Conservation (phyloP, 805 yeast species). For the Candida anglica region DNA sequence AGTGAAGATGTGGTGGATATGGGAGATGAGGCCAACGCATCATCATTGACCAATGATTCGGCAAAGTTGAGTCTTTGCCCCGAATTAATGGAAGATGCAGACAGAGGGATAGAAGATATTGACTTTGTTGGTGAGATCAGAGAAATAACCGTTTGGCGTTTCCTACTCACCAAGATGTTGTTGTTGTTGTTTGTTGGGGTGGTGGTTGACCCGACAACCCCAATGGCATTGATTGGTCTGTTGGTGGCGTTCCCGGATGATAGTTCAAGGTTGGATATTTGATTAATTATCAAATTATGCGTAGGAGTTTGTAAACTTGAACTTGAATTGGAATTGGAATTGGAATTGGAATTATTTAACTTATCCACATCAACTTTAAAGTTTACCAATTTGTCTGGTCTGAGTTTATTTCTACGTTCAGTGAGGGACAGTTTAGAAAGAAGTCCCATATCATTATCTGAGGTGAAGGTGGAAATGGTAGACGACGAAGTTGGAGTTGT, state of each 20-base stretch:
- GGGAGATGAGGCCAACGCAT: slow-evolving; percentile 19
- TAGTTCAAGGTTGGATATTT: slow-evolving; percentile 22
- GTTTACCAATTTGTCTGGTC: slow-evolving; percentile 3
- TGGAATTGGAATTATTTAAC: background rate
- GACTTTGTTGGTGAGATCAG: slow-evolving; percentile 41
- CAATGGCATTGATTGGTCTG: background rate
- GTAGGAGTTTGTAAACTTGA: background rate
- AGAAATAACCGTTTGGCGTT: slow-evolving; percentile 39
- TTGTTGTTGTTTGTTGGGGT: slow-evolving; percentile 3
- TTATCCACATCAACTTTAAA: background rate
- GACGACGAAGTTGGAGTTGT: slow-evolving; percentile 1
- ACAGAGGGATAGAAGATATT: slow-evolving; percentile 15
- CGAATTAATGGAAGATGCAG: slow-evolving; percentile 17
- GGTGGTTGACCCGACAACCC: background rate
- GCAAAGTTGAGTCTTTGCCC: slow-evolving; percentile 7
- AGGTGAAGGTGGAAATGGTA: slow-evolving; percentile 1
- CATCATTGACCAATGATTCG: slow-evolving; percentile 8
- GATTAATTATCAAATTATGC: slow-evolving; percentile 15
- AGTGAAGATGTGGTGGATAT: slow-evolving; percentile 29
- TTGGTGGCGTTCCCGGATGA: background rate
- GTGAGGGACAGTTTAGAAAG: slow-evolving; percentile 1
- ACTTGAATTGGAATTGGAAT: too few relatives aligned
- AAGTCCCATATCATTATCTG: slow-evolving; percentile 5
- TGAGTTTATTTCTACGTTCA: slow-evolving; percentile 2
- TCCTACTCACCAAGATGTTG: slow-evolving; percentile 10